Evolutionary conservation across 1,139 yeast species (phyloP), one percentile per base, ranked within the genome.

Genomic region (Blastobotrys indianensis): DNA sequence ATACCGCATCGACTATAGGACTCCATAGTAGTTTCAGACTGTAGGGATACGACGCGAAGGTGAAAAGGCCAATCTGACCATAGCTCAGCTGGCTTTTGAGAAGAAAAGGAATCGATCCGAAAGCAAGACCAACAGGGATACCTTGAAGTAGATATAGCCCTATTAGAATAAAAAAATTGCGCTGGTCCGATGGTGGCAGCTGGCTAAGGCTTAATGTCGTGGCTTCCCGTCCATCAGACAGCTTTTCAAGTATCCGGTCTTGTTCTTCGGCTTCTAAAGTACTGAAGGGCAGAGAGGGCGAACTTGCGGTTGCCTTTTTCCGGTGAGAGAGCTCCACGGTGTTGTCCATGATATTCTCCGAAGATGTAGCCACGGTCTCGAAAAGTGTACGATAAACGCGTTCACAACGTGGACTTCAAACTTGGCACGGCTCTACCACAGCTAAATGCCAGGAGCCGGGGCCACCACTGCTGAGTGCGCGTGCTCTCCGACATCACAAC

Each of bases 31-130:
- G 74, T 65, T 92, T 92, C 55, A 92, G 70, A 8, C 96, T 85
- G 66, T 92, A 92, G 1, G 99, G 98, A 61, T 92, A 94, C 4
- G 96, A 81, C 0, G 97, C 97, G 53, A 92, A 70, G 2, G 95
- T 80, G 63, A 94, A 94, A 3, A 90, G 63, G 0, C 97, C 98
- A 9, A 92, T 86, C 58, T 88, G 94, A 1, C 96, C 80, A 61
- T 85, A 92, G n/a, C 88, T 76, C 25, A 90, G 73, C 51, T 81
- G 77, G 9, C 92, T 77, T 63, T 92, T 92, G 49, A 94, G 71
- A 31, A 94, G 70, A 59, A 90, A 92, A 1, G 98, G 99, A n/a
- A 92, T 75, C 1, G 95, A 83, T 2, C 98, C 98, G 69, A 92
- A 88, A 2, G 96, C 95, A 37, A 92, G 67, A 0, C 99, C 99